These are phyloP conservation scores for Cyberlindnera amylophila DNA, from an alignment of 805 yeast species.

Conservation along the genomic window DNA sequence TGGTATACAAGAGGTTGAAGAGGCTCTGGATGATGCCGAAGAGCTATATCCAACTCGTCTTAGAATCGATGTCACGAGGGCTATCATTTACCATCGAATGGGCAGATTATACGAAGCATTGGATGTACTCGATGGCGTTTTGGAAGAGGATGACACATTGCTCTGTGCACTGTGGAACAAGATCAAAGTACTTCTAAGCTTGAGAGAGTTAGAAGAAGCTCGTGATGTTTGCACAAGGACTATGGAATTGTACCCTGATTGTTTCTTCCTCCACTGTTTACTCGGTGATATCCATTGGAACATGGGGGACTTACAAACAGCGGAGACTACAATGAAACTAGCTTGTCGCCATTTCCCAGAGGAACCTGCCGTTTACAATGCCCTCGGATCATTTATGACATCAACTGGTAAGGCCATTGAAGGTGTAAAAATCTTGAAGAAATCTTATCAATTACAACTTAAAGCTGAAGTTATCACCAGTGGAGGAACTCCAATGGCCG, in stretches of 20 bases:
- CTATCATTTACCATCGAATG: background rate
- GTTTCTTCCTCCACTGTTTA: background rate
- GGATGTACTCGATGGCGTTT: background rate
- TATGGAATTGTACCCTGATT: background rate
- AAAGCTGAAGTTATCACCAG: background rate
- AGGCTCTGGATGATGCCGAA: background rate
- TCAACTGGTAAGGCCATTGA: background rate
- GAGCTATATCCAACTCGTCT: background rate
- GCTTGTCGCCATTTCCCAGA: background rate
- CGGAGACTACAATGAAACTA: background rate
- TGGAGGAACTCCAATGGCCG: background rate
- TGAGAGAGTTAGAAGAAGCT: too few relatives aligned
- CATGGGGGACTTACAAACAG: background rate
- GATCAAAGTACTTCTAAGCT: background rate
- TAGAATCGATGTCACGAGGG: background rate
- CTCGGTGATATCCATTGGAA: background rate
- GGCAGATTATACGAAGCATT: background rate
- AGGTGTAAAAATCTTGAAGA: background rate
- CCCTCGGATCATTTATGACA: background rate
- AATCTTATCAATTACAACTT: background rate
- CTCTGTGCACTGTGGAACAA: background rate
- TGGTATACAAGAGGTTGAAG: background rate
- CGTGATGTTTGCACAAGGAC: too few relatives aligned
- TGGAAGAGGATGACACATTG: background rate
- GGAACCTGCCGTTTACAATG: background rate